A percentile compares a stretch with the other conserved stretches of the same genome.
These are phyloP conservation scores for Trichophyton simii DNA, from an alignment of 2,329 filamentous ascomycete species.

Conservation along the genomic window DNA sequence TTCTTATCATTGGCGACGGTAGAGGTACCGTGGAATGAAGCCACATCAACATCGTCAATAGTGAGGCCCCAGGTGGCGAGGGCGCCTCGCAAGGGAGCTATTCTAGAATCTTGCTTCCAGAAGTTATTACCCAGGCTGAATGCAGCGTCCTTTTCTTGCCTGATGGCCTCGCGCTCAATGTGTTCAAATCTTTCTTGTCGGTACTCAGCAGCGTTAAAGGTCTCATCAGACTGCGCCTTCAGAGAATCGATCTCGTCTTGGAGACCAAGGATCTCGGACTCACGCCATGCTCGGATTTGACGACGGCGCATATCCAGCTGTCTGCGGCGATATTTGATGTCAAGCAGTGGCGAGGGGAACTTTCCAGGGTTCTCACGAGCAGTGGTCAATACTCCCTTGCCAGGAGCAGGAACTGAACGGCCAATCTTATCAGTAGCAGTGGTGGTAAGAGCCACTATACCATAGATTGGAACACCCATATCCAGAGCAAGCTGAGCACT, in stretches of 20 bases:
- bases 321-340: constrained; percentile 93
- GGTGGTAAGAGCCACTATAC: constrained; percentile 81
- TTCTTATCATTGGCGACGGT: constrained; percentile 99
- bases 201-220: constrained; percentile 74
- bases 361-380: constrained; percentile 83
- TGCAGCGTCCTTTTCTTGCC: constrained; percentile 87
- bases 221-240: constrained; percentile 57
- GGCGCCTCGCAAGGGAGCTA: constrained; percentile 88
- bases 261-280: constrained; percentile 83
- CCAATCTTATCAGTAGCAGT: constrained; percentile 99
- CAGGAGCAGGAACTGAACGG: constrained; percentile 88
- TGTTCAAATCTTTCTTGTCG: constrained; percentile 71
- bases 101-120: constrained; percentile 91
- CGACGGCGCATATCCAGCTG: constrained; percentile 89
- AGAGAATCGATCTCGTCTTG: constrained; percentile 87
- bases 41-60: constrained; percentile 86
- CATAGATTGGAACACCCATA: constrained; percentile 97
- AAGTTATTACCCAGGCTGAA: constrained; percentile 94
- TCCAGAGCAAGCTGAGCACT: constrained; percentile 88
- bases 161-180: constrained; percentile 73
- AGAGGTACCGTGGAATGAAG: constrained; percentile 97
- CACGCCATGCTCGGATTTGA: constrained; percentile 93
- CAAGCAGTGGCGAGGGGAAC: constrained; percentile 87
- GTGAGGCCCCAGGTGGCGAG: constrained; percentile 97
- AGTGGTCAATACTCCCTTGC: constrained; percentile 90